Evolutionary conservation across 202 grass and related monocot species (phyloP).

Genomic region (Bolboschoenoplectus hybrid): DNA sequence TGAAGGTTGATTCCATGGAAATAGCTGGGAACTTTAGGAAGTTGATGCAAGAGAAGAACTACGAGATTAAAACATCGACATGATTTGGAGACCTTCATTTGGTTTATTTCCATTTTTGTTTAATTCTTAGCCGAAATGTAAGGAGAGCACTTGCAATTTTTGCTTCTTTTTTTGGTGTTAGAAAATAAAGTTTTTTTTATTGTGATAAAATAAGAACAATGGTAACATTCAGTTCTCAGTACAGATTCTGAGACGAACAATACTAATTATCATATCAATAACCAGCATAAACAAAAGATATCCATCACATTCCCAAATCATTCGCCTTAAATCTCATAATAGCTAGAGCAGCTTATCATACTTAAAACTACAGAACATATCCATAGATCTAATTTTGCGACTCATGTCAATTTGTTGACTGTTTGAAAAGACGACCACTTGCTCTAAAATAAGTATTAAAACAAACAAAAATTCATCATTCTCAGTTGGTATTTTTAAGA

Average conservation of each 20-base stretch:
- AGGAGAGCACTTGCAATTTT: neutral
- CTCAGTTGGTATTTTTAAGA: no score
- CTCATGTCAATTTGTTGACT: no score
- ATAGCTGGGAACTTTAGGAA: constrained; percentile 52
- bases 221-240: neutral
- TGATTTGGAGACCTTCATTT: neutral
- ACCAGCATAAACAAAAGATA: no score
- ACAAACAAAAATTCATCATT: no score
- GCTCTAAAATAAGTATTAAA: no score
- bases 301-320: no score
- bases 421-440: no score
- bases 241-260: neutral
- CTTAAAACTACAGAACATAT: no score
- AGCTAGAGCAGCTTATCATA: no score
- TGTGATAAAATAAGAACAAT: neutral
- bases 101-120: neutral
- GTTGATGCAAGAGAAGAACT: constrained; percentile 64
- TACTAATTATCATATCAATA: neutral
- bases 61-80: neutral
- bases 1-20: constrained; percentile 48
- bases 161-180: neutral
- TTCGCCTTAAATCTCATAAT: no score
- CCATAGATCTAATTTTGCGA: no score
- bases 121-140: neutral
- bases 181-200: neutral